Evolutionary conservation across 805 yeast species (phyloP), one percentile per base, ranked within the genome.

Genomic region (Teunomyces lycoperdinae): DNA sequence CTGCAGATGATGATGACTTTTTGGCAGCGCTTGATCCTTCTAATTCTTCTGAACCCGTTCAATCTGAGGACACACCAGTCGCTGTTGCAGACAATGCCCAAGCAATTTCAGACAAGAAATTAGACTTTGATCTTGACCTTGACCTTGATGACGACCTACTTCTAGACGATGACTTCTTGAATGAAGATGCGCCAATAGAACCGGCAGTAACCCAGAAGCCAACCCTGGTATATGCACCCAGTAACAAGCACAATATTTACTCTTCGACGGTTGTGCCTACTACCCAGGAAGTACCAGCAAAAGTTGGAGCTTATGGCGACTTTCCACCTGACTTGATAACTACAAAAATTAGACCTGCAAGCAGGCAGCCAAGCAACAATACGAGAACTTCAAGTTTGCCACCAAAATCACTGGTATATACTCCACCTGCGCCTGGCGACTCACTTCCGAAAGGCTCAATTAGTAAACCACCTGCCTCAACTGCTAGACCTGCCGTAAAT

Each of bases 241-340:
- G 9, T 29, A 40, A 34, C 8, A 43, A 47, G 16, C 34, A 17
- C 42, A 38, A 43, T 14, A 42, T 43, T 11, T 44, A 39, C 28
- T 27, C 33, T 3, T 9, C 42, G 9, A 24, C 27, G 9, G 14
- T 20, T 10, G 31, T 14, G 11, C 38, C 41, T 3, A 24, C 44
- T 8, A 9, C 45, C 4, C 31, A 26, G 5, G 32, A 39, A 20
- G 29, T 20, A 5, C 45, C 42, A 14, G 17, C 42, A 32, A 31
- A 64, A n/a, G 70, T 70, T 10, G 45, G 30, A 27, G 34, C 32
- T 35, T 89, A 90, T 0, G 86, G 84, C 56, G 94, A 86, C 58
- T 84, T 86, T 57, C 92, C 92, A 1, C 67, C 71, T 16, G 80
- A 74, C 40, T 60, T 86, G 39, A 65, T 84, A 9, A 66, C 76